Conservation (phyloP, 495 filamentous ascomycete species). For the Aspergillus sparsus region DNA sequence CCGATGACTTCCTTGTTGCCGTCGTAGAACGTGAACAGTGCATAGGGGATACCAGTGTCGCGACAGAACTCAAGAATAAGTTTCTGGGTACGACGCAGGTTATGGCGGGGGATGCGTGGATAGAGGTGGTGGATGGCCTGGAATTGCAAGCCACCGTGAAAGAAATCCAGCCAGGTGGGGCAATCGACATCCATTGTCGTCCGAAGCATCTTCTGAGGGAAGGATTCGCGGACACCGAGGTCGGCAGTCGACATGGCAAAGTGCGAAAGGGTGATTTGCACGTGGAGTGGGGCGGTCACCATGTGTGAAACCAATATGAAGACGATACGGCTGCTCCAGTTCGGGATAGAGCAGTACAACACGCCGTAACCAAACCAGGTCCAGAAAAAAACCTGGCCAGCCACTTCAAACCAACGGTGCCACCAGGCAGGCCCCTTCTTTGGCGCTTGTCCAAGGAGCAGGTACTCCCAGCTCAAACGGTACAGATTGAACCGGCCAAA, state of each 20-base stretch:
- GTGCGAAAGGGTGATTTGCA: conserved; percentile 95
- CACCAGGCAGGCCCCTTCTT: conserved; percentile 82
- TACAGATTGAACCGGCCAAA: conserved; percentile 96
- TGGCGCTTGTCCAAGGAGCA: conserved; percentile 75
- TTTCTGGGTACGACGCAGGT: conserved; percentile 79
- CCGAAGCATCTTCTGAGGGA: conserved; percentile 93
- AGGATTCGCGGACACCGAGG: conserved; percentile 82
- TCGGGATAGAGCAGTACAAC: conserved; percentile 74
- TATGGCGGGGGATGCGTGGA: conserved; percentile 92
- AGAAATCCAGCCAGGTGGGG: conserved; percentile 91
- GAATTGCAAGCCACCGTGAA: conserved; percentile 96
- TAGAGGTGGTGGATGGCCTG: conserved; percentile 95
- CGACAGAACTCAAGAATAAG: conserved; percentile 86
- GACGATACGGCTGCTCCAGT: conserved; percentile 64
- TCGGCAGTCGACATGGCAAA: conserved; percentile 97
- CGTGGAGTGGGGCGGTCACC: conserved; percentile 83
- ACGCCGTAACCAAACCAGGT: conserved; percentile 89
- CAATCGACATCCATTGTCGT: conserved; percentile 99
- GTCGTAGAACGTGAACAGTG: conserved; percentile 89
- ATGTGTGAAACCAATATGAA: conserved; percentile 88
- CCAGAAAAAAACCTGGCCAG: conserved; percentile 88
- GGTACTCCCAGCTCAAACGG: conserved; percentile 76
- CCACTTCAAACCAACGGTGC: conserved; percentile 84
- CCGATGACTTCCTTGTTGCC: conserved; percentile 89
- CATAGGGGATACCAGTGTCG: conserved; percentile 91